These are phyloP conservation scores for Eremothecium sinecaudum DNA, from an alignment of 1,139 yeast genomes.

Conservation along the genomic window DNA sequence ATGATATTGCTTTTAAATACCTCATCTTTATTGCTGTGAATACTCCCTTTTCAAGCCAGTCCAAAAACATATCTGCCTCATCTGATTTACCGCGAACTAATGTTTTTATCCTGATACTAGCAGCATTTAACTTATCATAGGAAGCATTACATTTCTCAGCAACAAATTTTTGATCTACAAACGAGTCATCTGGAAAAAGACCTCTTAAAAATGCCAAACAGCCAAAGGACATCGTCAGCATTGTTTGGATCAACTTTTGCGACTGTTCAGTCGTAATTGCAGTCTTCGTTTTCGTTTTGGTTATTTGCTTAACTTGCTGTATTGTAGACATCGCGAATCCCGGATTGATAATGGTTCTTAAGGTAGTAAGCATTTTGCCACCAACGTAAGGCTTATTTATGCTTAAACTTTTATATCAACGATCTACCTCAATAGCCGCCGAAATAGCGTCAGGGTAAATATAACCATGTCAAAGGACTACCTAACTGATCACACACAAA, in stretches of 20 bases:
- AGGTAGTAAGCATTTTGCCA: too few relatives aligned
- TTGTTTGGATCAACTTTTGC: conserved; percentile 36
- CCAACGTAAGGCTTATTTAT: too few relatives aligned
- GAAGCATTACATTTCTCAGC: conserved; percentile 29
- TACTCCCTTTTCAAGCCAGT: conserved; percentile 46
- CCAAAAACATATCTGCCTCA: conserved; percentile 39
- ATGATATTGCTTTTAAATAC: conserved; percentile 38
- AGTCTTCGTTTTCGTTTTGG: conserved; percentile 16
- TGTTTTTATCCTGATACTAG: conserved; percentile 38
- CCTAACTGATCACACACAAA: too few relatives aligned
- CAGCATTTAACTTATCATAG: conserved; percentile 23
- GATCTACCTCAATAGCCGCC: too few relatives aligned
- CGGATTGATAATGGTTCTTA: too few relatives aligned
- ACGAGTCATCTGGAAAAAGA: conserved; percentile 41
- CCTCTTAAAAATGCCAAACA: conserved; percentile 46
- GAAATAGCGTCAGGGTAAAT: too few relatives aligned
- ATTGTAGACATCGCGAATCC: conserved; percentile 23
- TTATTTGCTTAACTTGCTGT: conserved; percentile 19
- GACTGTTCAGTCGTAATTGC: conserved; percentile 31
- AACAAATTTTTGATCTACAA: conserved; percentile 37
- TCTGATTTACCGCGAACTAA: conserved; percentile 37
- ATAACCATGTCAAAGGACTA: too few relatives aligned
- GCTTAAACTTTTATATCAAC: too few relatives aligned
- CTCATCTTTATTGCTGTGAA: conserved; percentile 36
- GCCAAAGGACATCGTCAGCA: conserved; percentile 41